Evolutionary conservation across 257 asterid genomes (phyloP).

Genomic region (Osmanthus fragrans): DNA sequence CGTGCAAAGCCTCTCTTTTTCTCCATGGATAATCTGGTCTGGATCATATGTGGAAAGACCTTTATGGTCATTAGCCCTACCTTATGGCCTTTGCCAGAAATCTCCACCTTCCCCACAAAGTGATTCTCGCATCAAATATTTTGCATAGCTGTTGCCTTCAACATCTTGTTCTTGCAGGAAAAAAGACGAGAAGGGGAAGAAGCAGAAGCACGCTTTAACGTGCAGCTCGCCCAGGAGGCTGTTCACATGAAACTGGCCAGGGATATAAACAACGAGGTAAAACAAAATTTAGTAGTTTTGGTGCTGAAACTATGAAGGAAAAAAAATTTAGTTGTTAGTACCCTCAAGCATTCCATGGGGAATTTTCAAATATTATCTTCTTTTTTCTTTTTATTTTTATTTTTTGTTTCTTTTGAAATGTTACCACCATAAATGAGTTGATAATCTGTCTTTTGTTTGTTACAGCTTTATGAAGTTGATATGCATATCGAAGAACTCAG

Average conservation of each 20-base stretch:
- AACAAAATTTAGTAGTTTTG: conserved; percentile 10
- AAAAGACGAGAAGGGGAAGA: conserved; percentile 75
- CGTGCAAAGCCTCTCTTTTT: background rate
- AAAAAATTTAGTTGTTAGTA: background rate
- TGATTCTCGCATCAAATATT: conserved; percentile 10
- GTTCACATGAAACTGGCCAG: conserved; percentile 70
- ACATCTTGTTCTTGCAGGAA: conserved; percentile 53
- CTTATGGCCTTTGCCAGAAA: conserved; percentile 3
- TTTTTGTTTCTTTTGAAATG: background rate
- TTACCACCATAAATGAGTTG: background rate
- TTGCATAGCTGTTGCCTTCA: conserved; percentile 17
- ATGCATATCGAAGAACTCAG: conserved; percentile 71
- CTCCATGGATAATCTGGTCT: background rate
- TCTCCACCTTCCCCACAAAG: conserved; percentile 12
- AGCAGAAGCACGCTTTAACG: conserved; percentile 58
- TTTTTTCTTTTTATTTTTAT: too few species aligned
- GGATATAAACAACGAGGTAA: conserved; percentile 77
- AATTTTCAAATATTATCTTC: background rate
- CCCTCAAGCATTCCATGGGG: background rate
- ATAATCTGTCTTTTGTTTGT: conserved; percentile 27
- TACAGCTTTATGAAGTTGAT: conserved; percentile 75
- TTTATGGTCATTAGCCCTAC: background rate
- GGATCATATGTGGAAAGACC: conserved; percentile 1
- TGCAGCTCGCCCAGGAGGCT: conserved; percentile 70
- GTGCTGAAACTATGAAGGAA: conserved; percentile 16